These are phyloP conservation scores for Collariella sp. DNA, from an alignment of 495 filamentous ascomycete genomes.

Conservation along the genomic window DNA sequence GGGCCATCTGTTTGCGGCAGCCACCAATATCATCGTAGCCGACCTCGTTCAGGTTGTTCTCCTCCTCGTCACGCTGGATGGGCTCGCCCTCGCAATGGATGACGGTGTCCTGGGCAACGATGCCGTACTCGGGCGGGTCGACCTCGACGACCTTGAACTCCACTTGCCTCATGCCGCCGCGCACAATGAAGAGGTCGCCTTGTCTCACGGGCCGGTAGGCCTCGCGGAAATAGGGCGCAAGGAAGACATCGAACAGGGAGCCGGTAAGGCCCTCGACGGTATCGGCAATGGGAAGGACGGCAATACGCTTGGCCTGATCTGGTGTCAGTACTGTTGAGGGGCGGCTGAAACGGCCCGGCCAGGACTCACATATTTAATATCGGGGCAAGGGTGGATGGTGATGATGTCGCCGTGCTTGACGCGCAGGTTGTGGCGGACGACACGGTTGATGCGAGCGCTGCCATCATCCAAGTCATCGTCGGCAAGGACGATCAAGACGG, in stretches of 20 bases:
- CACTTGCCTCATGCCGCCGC: slow-evolving; percentile 96
- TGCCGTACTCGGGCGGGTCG: slow-evolving; percentile 94
- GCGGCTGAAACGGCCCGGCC: not conserved
- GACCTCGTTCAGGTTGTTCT: slow-evolving; percentile 97
- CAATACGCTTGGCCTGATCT: slow-evolving; percentile 88
- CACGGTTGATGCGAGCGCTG: slow-evolving; percentile 91
- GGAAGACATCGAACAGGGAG: slow-evolving; percentile 96
- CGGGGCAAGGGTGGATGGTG: slow-evolving; percentile 97
- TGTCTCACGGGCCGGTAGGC: slow-evolving; percentile 94
- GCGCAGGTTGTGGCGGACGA: slow-evolving; percentile 93
- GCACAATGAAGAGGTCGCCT: slow-evolving; percentile 92
- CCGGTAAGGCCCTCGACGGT: slow-evolving; percentile 96
- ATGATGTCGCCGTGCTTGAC: slow-evolving; percentile 98
- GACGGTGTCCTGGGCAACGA: slow-evolving; percentile 95
- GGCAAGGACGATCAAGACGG: slow-evolving; percentile 90
- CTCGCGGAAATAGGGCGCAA: slow-evolving; percentile 98
- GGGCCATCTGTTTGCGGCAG: slow-evolving; percentile 98
- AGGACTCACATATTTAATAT: slow-evolving; percentile 94
- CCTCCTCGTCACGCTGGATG: slow-evolving; percentile 96
- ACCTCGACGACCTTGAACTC: slow-evolving; percentile 99
- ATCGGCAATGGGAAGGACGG: slow-evolving; percentile 95
- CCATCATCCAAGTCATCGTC: slow-evolving; percentile 98
- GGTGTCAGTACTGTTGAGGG: slow-evolving; percentile 6
- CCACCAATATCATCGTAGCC: slow-evolving; percentile 99
- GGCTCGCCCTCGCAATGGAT: slow-evolving; percentile 99